Evolutionary conservation across 768 basidiomycete genomes (phyloP).

Genomic region (Lactifluus hygrophoroides): DNA sequence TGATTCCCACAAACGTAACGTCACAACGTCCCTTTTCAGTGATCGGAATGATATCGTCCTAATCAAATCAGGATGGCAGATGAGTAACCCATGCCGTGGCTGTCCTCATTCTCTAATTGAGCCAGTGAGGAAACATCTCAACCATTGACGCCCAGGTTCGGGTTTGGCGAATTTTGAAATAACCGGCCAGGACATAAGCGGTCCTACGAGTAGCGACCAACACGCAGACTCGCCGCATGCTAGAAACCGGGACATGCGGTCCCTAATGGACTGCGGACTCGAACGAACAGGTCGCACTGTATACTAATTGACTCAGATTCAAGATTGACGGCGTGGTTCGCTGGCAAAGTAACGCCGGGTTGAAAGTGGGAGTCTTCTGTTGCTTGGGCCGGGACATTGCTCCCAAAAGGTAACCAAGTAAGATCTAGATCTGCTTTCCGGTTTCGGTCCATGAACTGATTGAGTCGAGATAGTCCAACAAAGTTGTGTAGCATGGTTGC

Average conservation of each 20-base stretch:
- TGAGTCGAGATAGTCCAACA: background rate
- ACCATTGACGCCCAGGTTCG: background rate
- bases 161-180: slow-evolving; percentile 1
- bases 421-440: background rate
- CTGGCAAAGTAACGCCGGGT: no score
- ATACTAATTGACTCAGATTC: background rate
- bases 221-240: background rate
- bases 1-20: background rate
- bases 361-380: no score
- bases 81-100: background rate
- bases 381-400: background rate
- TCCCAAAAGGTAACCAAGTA: background rate
- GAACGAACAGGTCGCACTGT: background rate
- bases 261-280: background rate
- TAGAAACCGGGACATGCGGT: background rate
- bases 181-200: background rate
- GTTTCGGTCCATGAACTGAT: background rate
- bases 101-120: background rate
- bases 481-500: background rate
- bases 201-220: background rate
- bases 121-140: background rate
- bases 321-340: no score
- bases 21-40: background rate
- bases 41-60: background rate
- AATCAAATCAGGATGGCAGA: background rate